These are phyloP conservation scores for Simplicillium sp. DNA, from an alignment of 2,329 filamentous ascomycete species.

Conservation along the genomic window DNA sequence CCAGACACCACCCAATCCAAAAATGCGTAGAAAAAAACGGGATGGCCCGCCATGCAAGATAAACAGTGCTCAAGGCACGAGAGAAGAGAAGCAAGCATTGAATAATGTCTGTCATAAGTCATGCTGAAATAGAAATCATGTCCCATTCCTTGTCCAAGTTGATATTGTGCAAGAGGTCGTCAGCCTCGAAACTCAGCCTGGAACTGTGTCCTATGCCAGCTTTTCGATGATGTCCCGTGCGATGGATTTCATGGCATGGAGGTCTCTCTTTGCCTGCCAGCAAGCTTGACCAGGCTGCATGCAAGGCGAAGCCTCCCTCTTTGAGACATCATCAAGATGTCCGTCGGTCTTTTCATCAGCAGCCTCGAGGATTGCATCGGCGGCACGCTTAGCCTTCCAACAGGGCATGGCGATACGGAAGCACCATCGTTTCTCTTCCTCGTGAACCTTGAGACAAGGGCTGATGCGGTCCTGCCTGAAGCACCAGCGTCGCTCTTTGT, in stretches of 20 bases:
- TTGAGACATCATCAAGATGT: constrained; percentile 8
- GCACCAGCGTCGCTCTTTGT: neutral
- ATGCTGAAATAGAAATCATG: no score
- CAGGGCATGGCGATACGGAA: constrained; percentile 26
- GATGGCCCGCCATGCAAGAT: no score
- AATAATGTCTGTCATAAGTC: no score
- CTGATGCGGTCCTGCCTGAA: neutral
- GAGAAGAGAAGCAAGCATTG: no score
- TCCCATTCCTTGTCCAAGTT: no score
- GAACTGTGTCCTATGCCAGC: no score
- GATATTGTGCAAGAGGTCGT: no score
- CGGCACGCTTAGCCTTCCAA: constrained; percentile 28
- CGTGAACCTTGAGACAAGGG: constrained; percentile 2
- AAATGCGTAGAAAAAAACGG: no score
- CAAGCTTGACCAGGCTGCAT: constrained; percentile 19
- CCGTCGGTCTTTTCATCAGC: constrained; percentile 16
- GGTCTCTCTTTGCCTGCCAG: constrained; percentile 28
- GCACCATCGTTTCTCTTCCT: constrained; percentile 15
- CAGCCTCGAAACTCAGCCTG: no score
- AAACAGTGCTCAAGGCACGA: no score
- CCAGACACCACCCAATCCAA: neutral
- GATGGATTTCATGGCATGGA: constrained; percentile 15
- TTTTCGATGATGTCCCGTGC: constrained; percentile 16
- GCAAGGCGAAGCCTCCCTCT: constrained; percentile 13
- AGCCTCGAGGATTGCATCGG: constrained; percentile 23